Base-by-base conservation (phyloP, 768 basidiomycete genomes). In the button mushroom (Agaricus bisporus) region DNA sequence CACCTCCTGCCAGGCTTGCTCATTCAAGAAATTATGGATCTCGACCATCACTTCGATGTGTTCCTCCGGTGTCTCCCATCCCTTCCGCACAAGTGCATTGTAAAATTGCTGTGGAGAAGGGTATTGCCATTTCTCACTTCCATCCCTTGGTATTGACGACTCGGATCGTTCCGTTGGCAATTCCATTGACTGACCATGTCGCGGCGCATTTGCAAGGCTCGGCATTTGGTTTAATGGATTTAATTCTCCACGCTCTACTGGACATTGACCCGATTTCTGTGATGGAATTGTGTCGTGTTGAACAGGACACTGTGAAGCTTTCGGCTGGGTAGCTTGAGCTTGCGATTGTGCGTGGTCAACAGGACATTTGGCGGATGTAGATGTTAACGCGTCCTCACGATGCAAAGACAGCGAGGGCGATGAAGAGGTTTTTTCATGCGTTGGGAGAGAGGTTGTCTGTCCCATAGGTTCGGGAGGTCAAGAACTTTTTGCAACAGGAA, bases 21-120 rank as follows among this genome's bases (percentile, higher is more conserved):
- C 97, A 63, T 99, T 98, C 68, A 99, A 67, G 60, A 95, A 98
- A 67, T 99, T 99, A 66, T 99, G 97, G 35, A 98, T 98, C 56
- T 93, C 85, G 41, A 99, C 97, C 91, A 99, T 97, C 22, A 85
- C 91, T 66, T 94, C 95, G 42, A 98, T 81, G 68, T 93, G 88
- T 61, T 98, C 92, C 68, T 95, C 94, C 0, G 94, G 93, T 2
- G 97, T 95, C 69, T 95, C 94, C 89, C 90, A 93, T 2, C 97
- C 97, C 66, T 99, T 99, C 57, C 93, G 74, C 9, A 91, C 91
- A 12, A 99, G 78, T 0, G 95, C 95, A 68, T 98, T 98, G 68
- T 98, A 95, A 65, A 98, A 98, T 67, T 98, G 95, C 68, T 98
- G 95, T 9, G 95, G 92, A 2, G 88, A 92, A 2, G 95, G 95